Evolutionary conservation across 129 eudicot genomes (phyloP), one percentile per base, ranked within the genome.

Genomic region (Flaveria brownii): DNA sequence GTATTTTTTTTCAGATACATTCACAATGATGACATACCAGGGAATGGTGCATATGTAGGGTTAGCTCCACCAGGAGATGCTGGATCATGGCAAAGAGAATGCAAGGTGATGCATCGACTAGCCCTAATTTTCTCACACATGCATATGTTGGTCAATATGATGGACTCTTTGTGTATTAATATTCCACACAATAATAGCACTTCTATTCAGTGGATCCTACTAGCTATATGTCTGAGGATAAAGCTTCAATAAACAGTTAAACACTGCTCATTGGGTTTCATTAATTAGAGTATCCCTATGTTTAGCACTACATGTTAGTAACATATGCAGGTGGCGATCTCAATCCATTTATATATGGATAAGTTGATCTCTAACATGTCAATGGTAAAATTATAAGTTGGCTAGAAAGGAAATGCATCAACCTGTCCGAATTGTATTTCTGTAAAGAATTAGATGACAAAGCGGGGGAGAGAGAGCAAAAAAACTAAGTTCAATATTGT

Each of bases 31-130:
- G 59, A 68, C 33, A 64, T 80, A 28, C 76, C 84, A 33, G 95
- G 83, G 6, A 80, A 56, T 60, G 82, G 79, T 84, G 95, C 91
- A 39, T 85, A 76, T 63, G 72, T 89, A 55, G 95, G 95, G 42
- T 76, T 89, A 64, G 95, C 87, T 51, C 82, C 80, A 71, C 89
- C 86, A 16, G 95, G 95, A 70, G 84, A 84, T 18, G 79, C 46
- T 45, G 89, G 91, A 68, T 86, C 95, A 55, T 89, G 86, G 82
- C 89, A 86, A 81, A 84, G 73, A 77, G 95, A 89, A 64, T 72
- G 87, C 77, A 89, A 89, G 87, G 92, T 88, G 70, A 59, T 25
- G 42, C 50, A 23, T 59, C 15, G 1, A 39, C 41, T 57, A 60
- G 43, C 56, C 78, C 11, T 13, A 62, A 62, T 26, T 62, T 62